A percentile compares a stretch with the other conserved stretches of the same genome.
phyloP scores from a whole-genome alignment of 164 flowering plant species.

The Cinnamomum micranthum region DNA sequence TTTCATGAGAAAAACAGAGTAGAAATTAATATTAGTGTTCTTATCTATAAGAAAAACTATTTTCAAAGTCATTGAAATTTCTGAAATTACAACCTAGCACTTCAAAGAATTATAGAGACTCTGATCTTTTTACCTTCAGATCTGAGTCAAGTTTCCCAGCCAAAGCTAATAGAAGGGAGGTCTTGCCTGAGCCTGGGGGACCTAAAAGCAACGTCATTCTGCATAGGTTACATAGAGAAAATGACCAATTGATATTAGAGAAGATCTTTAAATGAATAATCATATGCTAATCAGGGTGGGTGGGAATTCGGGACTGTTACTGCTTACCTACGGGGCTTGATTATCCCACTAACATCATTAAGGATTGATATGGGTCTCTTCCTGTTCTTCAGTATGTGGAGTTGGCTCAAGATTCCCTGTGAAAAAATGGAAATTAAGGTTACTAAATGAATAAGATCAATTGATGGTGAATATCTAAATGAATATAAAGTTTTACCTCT shows the following conservation, averaged over 20 bases:
- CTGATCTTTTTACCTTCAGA: neutral
- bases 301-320: too few relatives aligned
- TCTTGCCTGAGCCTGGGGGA: conserved; percentile 92
- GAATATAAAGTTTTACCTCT: conserved; percentile 1
- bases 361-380: conserved; percentile 36
- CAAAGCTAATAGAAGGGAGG: conserved; percentile 76
- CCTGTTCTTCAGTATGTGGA: conserved; percentile 8
- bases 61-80: too few relatives aligned
- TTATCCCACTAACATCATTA: conserved; percentile 69
- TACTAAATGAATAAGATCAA: too few relatives aligned
- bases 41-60: too few relatives aligned
- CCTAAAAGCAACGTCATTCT: conserved; percentile 87
- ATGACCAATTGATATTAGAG: too few relatives aligned
- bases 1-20: neutral
- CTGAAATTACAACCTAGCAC: too few relatives aligned
- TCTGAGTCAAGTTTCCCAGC: conserved; percentile 73
- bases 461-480: neutral
- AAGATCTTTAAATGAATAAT: too few relatives aligned
- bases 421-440: neutral
- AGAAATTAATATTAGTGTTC: too few relatives aligned
- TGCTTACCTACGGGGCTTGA: conserved; percentile 74
- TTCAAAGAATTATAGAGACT: neutral
- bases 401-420: conserved; percentile 7
- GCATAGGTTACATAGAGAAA: conserved; percentile 3
- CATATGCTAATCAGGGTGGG: too few relatives aligned